Evolutionary conservation across 805 yeast genomes (phyloP).

Genomic region (Torulaspora gathmanii): DNA sequence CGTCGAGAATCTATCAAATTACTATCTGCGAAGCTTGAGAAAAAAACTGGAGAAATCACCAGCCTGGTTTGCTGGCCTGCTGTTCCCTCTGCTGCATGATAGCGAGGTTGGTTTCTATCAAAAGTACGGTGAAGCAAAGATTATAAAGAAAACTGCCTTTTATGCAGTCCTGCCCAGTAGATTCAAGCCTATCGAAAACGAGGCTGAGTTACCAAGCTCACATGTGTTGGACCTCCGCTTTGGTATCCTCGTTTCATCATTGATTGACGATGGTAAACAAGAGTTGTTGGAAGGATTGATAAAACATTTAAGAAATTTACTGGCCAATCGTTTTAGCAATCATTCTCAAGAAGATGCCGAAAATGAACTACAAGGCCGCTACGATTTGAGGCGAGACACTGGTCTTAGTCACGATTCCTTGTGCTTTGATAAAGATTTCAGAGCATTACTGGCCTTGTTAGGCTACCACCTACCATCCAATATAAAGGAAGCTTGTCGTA

Average conservation of each 20-base stretch:
- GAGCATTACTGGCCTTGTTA: constrained; percentile 24
- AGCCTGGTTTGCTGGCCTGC: constrained; percentile 54
- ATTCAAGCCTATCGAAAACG: constrained; percentile 24
- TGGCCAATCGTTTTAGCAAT: constrained; percentile 2
- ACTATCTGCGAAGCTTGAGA: constrained; percentile 58
- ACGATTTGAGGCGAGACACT: constrained; percentile 8
- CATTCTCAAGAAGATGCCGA: neutral
- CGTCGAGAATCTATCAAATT: constrained; percentile 58
- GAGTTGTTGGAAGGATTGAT: constrained; percentile 22
- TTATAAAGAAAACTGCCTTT: constrained; percentile 1
- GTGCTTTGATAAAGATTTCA: constrained; percentile 25
- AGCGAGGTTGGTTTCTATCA: constrained; percentile 45
- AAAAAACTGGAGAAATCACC: constrained; percentile 48
- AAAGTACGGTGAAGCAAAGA: constrained; percentile 38
- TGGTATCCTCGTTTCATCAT: constrained; percentile 33
- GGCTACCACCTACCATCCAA: constrained; percentile 25
- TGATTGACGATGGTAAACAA: constrained; percentile 32
- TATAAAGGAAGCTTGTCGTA: constrained; percentile 19
- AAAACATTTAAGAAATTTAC: constrained; percentile 17
- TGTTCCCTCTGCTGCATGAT: constrained; percentile 56
- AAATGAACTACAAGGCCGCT: neutral
- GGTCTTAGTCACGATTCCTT: constrained; percentile 13
- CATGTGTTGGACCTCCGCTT: constrained; percentile 25
- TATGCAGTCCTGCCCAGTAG: constrained; percentile 25
- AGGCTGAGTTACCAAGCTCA: constrained; percentile 21